These are phyloP conservation scores for Beauveria australis DNA, from an alignment of 2,329 filamentous ascomycete species.

Conservation along the genomic window DNA sequence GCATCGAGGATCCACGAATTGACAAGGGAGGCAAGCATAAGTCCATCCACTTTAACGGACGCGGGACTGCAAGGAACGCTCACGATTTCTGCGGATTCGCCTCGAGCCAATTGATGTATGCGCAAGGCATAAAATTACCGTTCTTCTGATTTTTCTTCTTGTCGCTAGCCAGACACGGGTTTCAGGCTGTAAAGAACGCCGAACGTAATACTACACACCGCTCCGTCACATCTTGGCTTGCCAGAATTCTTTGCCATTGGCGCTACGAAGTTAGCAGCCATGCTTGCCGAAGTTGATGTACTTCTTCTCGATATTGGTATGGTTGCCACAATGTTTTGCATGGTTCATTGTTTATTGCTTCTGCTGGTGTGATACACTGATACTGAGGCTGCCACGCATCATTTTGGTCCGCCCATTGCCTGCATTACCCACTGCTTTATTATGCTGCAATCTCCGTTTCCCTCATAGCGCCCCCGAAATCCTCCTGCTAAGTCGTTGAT, in stretches of 20 bases:
- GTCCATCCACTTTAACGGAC: background rate
- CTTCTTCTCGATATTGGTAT: conserved; percentile 31
- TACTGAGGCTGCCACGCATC: conserved; percentile 1
- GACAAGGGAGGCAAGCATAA: background rate
- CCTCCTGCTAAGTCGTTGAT: conserved; percentile 9
- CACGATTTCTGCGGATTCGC: conserved; percentile 1
- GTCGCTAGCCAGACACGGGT: background rate
- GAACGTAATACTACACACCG: conserved; percentile 1
- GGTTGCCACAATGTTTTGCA: conserved; percentile 7
- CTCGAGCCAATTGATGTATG: background rate
- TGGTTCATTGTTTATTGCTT: background rate
- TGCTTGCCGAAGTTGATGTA: conserved; percentile 23
- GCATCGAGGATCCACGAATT: conserved; percentile 1
- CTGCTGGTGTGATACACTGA: background rate
- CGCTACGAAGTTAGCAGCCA: conserved; percentile 14
- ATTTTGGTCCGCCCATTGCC: background rate
- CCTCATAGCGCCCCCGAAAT: background rate
- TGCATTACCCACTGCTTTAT: background rate
- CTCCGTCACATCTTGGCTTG: background rate
- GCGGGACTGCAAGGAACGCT: conserved; percentile 8
- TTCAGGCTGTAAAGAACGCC: background rate
- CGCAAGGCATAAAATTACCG: background rate
- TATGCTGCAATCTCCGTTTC: background rate
- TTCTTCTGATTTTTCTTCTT: background rate
- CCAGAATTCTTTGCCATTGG: background rate